Percentiles rank a stretch among this genome's conserved stretches.
These are phyloP conservation scores for Ascochyta fabae DNA, from an alignment of 2,329 filamentous ascomycete genomes.

Conservation along the genomic window DNA sequence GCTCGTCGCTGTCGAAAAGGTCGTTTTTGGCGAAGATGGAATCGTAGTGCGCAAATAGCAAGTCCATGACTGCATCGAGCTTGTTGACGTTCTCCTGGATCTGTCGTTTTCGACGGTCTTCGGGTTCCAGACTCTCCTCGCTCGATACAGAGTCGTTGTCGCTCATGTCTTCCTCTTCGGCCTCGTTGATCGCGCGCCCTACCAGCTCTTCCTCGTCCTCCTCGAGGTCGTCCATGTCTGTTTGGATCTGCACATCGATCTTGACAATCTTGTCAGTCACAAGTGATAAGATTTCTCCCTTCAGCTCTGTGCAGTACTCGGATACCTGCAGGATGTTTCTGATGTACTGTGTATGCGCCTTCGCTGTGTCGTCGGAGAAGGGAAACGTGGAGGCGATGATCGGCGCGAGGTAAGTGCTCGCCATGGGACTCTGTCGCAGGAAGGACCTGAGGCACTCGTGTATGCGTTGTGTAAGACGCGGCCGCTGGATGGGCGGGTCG, in stretches of 20 bases:
- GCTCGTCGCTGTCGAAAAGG: slow-evolving; percentile 69
- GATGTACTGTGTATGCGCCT: slow-evolving; percentile 85
- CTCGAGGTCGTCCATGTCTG: slow-evolving; percentile 90
- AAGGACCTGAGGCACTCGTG: slow-evolving; percentile 79
- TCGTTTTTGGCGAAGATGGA: slow-evolving; percentile 73
- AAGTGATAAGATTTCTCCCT: slow-evolving; percentile 79
- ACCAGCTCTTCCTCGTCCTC: slow-evolving; percentile 82
- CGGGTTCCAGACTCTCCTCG: slow-evolving; percentile 65
- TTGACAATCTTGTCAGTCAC: slow-evolving; percentile 88
- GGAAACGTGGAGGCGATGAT: slow-evolving; percentile 75
- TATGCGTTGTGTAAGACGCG: slow-evolving; percentile 73
- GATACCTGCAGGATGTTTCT: slow-evolving; percentile 81
- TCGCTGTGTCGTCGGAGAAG: slow-evolving; percentile 75
- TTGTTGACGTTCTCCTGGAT: slow-evolving; percentile 86
- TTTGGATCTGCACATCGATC: slow-evolving; percentile 93
- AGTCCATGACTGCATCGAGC: slow-evolving; percentile 87
- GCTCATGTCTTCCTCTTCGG: slow-evolving; percentile 62
- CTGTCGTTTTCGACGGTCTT: slow-evolving; percentile 67
- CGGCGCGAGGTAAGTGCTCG: slow-evolving; percentile 71
- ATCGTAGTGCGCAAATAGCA: slow-evolving; percentile 83
- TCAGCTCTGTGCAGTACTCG: slow-evolving; percentile 77
- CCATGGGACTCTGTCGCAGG: slow-evolving; percentile 80
- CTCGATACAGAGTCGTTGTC: slow-evolving; percentile 75
- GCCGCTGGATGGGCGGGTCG: slow-evolving; percentile 64
- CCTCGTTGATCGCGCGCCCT: slow-evolving; percentile 57